Evolutionary conservation across 305 asterid genomes (phyloP), one percentile per base, ranked within the genome.

Genomic region (Fraxinus latifolia): DNA sequence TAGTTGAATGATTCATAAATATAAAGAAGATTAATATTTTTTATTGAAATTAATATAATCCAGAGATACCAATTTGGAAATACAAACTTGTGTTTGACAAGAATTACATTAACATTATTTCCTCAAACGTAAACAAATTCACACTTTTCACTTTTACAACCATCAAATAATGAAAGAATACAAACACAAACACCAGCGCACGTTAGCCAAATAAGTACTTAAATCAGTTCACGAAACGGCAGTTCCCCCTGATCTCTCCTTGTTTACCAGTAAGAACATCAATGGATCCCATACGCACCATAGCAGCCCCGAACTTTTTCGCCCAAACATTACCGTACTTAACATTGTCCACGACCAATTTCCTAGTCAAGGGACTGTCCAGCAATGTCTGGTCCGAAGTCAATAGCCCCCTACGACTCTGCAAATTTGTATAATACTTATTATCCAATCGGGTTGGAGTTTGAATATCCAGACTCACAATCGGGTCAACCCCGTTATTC

Each of bases 201-300:
- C 9, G 39, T 6, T 34, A 34, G 39, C 39, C 39, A 34, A 34
- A 34, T 5, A 34, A 34, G 39, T 34, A 34, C 39, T 34, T 34
- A 32, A 34, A 34, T 85, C 27, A 88, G 85, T 90, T 90, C 71
- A 85, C 80, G 6, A 74, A 19, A 62, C 80, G 88, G 84, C 95
- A 91, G 4, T 87, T 88, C 23, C 3, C 87, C 87, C 96, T 88
- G 86, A 92, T 86, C 85, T 92, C 90, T 0, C 96, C 96, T 12
- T 85, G 60, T 4, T 53, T 75, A 0, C 92, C 94, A 0, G 93
- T 89, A 44, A 89, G 90, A 25, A 92, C 91, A 34, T 89, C 93
- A 74, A 90, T 84, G 12, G 31, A 71, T 0, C 96, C 94, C 96
- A 92, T 91, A 0, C 29, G 81, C 67, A 90, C 89, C 93, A 90